Conservation (phyloP, 208 protist species). For the Phytomonas francai region DNA sequence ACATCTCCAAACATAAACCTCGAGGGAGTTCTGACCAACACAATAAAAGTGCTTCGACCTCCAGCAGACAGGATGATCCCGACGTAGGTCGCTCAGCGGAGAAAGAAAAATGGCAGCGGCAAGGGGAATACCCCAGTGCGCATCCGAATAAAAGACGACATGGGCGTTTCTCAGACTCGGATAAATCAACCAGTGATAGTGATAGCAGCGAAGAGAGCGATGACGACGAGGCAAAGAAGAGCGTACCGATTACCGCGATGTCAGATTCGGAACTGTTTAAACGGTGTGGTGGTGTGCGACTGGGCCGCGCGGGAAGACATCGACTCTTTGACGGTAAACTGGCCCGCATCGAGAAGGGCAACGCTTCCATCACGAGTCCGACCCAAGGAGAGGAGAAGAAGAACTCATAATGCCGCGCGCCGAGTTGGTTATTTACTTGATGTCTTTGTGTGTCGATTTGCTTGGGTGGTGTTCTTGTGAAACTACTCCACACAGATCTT, state of each 20-base stretch:
- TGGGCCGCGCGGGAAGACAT: conserved; percentile 75
- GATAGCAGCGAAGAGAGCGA: conserved; percentile 1
- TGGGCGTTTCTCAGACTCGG: neutral
- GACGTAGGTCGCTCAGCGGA: neutral
- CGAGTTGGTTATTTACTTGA: neutral
- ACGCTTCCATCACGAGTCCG: conserved; percentile 10
- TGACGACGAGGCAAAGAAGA: conserved; percentile 9
- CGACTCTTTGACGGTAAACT: conserved; percentile 86
- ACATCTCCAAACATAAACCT: conserved; percentile 14
- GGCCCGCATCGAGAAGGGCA: conserved; percentile 45
- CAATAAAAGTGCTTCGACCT: neutral
- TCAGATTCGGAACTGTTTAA: conserved; percentile 61
- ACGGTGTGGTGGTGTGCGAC: conserved; percentile 71
- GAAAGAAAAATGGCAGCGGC: conserved; percentile 6
- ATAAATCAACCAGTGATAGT: conserved; percentile 2
- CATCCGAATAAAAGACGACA: neutral
- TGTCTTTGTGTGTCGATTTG: conserved; percentile 2
- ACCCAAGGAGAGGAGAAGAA: conserved; percentile 2
- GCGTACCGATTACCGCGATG: conserved; percentile 32
- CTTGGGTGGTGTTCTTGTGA: neutral
- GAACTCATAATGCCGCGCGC: neutral
- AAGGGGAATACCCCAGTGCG: neutral
- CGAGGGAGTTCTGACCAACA: neutral
- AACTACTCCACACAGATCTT: neutral
- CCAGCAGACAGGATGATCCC: neutral